Evolutionary conservation across 495 filamentous ascomycete species (phyloP).

Genomic region (Daldinia vernicosa): DNA sequence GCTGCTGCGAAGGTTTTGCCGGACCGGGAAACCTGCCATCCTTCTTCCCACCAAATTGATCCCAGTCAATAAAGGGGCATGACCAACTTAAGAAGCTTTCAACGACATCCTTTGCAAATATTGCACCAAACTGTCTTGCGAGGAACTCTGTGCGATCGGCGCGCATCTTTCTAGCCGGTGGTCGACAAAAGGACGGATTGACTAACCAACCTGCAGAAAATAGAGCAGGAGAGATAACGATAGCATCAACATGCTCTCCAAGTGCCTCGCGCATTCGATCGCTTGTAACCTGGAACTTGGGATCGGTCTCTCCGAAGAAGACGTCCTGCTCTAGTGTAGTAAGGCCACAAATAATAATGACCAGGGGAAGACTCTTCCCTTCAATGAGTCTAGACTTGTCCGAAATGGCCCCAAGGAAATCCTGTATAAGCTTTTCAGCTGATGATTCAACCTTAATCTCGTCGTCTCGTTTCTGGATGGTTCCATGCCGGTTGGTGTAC

Average conservation of each 20-base stretch:
- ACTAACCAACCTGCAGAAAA: slow-evolving; percentile 45
- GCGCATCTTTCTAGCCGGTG: neutral
- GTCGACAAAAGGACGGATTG: slow-evolving; percentile 33
- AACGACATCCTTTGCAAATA: slow-evolving; percentile 29
- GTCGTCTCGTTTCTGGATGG: slow-evolving; percentile 22
- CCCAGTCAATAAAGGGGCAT: slow-evolving; percentile 28
- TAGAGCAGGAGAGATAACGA: slow-evolving; percentile 39
- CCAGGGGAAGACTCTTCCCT: slow-evolving; percentile 23
- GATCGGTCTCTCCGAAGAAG: slow-evolving; percentile 37
- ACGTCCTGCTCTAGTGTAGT: slow-evolving; percentile 51
- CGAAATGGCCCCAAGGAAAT: slow-evolving; percentile 31
- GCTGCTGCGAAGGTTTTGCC: slow-evolving; percentile 8
- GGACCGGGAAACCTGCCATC: slow-evolving; percentile 14
- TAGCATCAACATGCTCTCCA: slow-evolving; percentile 29
- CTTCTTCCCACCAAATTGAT: slow-evolving; percentile 6
- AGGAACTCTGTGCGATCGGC: slow-evolving; percentile 34
- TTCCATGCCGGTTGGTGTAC: neutral
- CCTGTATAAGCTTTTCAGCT: slow-evolving; percentile 18
- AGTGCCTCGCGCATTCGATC: slow-evolving; percentile 38
- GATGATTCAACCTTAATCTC: slow-evolving; percentile 36
- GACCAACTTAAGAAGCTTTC: slow-evolving; percentile 21
- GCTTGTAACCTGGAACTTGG: slow-evolving; percentile 22
- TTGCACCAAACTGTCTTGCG: slow-evolving; percentile 42
- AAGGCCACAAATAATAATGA: slow-evolving; percentile 49
- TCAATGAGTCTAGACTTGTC: slow-evolving; percentile 32